Evolutionary conservation across 1,139 yeast genomes (phyloP), one percentile per base, ranked within the genome.

Genomic region (Arxiozyma bovina): DNA sequence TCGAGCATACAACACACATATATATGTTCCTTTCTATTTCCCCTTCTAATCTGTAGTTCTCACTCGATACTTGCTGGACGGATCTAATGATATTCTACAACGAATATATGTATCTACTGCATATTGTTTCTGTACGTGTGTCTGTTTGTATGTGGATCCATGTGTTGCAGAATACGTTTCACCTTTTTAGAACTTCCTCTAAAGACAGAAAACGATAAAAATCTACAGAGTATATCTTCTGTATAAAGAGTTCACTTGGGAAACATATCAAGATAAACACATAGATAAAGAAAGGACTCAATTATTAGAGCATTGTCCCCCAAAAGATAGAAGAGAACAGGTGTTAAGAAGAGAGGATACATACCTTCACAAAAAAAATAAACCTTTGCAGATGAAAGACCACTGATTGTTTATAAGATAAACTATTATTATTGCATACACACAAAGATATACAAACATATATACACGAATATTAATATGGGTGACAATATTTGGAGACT

Each of bases 401-500:
- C n/a, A 15, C 12, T 34, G 12, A 34, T 3, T 34, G 40, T 6
- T 34, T 15, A 15, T 34, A 34, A 34, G 4, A 15, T 15, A 34
- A 34, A 15, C 17, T 34, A 34, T 12, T 34, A 34, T n/a, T 34
- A 34, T 34, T 34, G 12, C n/a, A 34, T 6, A 34, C 17, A 34
- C 40, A 34, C 40, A 34, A 2, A 34, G 4, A 34, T n/a, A 25
- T 25, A 34, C 4, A 34, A 1, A 15, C 12, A 34, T 34, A 34
- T 34, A 34, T 34, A 34, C 6, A 15, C 6, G 12, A 2, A 42
- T 21, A 18, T n/a, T 42, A 42, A 7, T n/a, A 57, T 55, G 60
- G 54, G 53, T 45, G 55, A 53, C n/a, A 56, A 52, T 21, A 48
- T 53, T 8, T 58, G 60, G 60, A 54, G 58, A 41, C 20, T 52